A percentile compares a stretch with the other conserved stretches of the same genome.
These are phyloP conservation scores for Tubosaeta brunneosetosa DNA, from an alignment of 768 basidiomycete genomes.

Conservation along the genomic window DNA sequence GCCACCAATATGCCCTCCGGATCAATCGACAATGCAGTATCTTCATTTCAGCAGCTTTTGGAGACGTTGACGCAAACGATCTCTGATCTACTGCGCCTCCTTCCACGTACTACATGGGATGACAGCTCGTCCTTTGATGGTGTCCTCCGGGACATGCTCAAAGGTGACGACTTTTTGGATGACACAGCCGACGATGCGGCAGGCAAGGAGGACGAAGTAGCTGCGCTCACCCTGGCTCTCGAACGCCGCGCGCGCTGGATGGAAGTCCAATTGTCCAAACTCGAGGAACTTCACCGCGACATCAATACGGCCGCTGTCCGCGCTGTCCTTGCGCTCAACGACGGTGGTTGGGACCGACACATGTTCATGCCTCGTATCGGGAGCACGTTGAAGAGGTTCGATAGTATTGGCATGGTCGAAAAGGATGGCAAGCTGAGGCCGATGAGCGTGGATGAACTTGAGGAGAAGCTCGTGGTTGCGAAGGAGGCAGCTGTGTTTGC, in stretches of 20 bases:
- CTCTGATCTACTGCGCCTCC: slow-evolving; percentile 76
- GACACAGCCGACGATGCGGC: slow-evolving; percentile 62
- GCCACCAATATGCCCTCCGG: slow-evolving; percentile 75
- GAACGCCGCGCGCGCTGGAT: slow-evolving; percentile 92
- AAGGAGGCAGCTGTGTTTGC: slow-evolving; percentile 68
- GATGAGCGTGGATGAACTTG: slow-evolving; percentile 70
- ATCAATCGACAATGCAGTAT: slow-evolving; percentile 87
- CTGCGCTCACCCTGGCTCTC: slow-evolving; percentile 74
- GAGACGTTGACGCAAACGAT: slow-evolving; percentile 89
- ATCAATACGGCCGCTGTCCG: slow-evolving; percentile 86
- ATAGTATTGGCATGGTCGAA: slow-evolving; percentile 55
- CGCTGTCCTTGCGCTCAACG: slow-evolving; percentile 78
- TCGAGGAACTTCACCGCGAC: slow-evolving; percentile 85
- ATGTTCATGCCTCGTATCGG: slow-evolving; percentile 67
- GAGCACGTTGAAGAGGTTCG: slow-evolving; percentile 64
- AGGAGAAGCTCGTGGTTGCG: slow-evolving; percentile 66
- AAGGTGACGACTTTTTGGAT: slow-evolving; percentile 82
- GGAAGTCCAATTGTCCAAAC: slow-evolving; percentile 84
- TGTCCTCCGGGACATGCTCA: slow-evolving; percentile 82
- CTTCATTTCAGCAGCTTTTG: slow-evolving; percentile 83
- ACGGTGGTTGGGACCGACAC: slow-evolving; percentile 76
- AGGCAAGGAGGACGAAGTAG: slow-evolving; percentile 79
- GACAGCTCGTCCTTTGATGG: slow-evolving; percentile 87
- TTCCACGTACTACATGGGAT: slow-evolving; percentile 87
- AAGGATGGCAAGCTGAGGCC: slow-evolving; percentile 37